These are phyloP conservation scores for Smittium culicis DNA, from an alignment of 371 early-diverging fungal species.

Conservation along the genomic window DNA sequence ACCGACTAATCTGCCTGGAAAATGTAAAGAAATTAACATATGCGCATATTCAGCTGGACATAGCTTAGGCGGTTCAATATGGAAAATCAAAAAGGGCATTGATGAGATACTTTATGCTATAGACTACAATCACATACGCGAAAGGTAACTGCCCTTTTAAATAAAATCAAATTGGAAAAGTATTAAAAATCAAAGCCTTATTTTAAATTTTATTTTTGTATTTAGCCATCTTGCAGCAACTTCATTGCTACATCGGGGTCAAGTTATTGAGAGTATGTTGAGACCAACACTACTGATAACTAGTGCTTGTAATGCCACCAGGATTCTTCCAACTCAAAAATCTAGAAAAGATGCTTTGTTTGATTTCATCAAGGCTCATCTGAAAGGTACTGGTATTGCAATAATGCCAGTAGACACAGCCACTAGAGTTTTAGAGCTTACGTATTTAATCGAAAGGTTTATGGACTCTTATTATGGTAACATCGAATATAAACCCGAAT, in stretches of 20 bases:
- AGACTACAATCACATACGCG: slow-evolving; percentile 90
- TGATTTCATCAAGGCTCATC: slow-evolving; percentile 48
- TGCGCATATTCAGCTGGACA: slow-evolving; percentile 93
- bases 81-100: slow-evolving; percentile 88
- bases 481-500: neutral
- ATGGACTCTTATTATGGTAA: neutral
- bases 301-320: slow-evolving; percentile 64
- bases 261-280: slow-evolving; percentile 52
- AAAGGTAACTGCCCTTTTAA: too few relatives aligned
- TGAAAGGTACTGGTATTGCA: slow-evolving; percentile 58
- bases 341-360: slow-evolving; percentile 58
- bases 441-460: slow-evolving; percentile 57
- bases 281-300: slow-evolving; percentile 83
- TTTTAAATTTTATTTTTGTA: too few relatives aligned
- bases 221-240: slow-evolving; percentile 72
- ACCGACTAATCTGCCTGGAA: slow-evolving; percentile 54
- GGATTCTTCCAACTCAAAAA: slow-evolving; percentile 52
- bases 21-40: slow-evolving; percentile 61
- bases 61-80: slow-evolving; percentile 93
- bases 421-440: slow-evolving; percentile 83
- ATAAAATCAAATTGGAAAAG: too few relatives aligned
- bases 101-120: slow-evolving; percentile 92
- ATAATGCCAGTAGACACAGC: slow-evolving; percentile 83
- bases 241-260: slow-evolving; percentile 52
- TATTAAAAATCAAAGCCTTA: neutral